These are phyloP conservation scores for Dactylellina haptotyla DNA, from an alignment of 2,329 filamentous ascomycete genomes.

Conservation along the genomic window DNA sequence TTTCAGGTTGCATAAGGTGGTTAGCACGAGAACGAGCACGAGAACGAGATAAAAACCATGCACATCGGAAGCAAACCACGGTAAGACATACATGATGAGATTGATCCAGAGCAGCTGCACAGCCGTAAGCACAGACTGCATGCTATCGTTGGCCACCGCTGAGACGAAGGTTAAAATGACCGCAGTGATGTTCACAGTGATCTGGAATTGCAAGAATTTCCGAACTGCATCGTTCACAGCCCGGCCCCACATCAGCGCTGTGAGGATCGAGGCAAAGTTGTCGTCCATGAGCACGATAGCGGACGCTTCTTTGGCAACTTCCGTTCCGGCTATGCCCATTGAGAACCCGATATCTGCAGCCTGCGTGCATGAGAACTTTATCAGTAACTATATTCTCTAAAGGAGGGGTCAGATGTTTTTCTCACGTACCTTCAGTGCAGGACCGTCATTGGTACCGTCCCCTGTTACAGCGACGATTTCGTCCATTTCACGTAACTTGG, in stretches of 20 bases:
- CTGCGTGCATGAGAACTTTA: conserved; percentile 58
- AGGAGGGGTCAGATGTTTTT: conserved; percentile 63
- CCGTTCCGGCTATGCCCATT: conserved; percentile 74
- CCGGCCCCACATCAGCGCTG: conserved; percentile 73
- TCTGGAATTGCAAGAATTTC: conserved; percentile 75
- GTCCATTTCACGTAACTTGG: conserved; percentile 63
- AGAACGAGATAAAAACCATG: background rate
- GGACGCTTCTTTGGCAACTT: conserved; percentile 75
- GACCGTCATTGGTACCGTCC: conserved; percentile 72
- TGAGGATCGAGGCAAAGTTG: conserved; percentile 74
- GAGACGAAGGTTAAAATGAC: conserved; percentile 73
- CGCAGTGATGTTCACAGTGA: conserved; percentile 76
- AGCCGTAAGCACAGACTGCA: conserved; percentile 71
- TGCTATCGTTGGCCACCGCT: conserved; percentile 68
- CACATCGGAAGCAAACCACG: background rate
- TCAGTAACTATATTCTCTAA: background rate
- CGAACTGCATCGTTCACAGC: conserved; percentile 75
- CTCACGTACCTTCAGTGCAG: conserved; percentile 72
- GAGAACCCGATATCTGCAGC: conserved; percentile 74
- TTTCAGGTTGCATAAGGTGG: background rate
- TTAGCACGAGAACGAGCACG: conserved; percentile 2
- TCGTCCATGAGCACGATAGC: conserved; percentile 75
- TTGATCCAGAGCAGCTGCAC: conserved; percentile 76
- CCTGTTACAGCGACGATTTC: conserved; percentile 69
- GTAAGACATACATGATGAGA: conserved; percentile 73